A percentile compares a stretch with the other conserved stretches of the same genome.
phyloP scores from a whole-genome alignment of 441 rosid species.

The Theobroma grandiflorum region DNA sequence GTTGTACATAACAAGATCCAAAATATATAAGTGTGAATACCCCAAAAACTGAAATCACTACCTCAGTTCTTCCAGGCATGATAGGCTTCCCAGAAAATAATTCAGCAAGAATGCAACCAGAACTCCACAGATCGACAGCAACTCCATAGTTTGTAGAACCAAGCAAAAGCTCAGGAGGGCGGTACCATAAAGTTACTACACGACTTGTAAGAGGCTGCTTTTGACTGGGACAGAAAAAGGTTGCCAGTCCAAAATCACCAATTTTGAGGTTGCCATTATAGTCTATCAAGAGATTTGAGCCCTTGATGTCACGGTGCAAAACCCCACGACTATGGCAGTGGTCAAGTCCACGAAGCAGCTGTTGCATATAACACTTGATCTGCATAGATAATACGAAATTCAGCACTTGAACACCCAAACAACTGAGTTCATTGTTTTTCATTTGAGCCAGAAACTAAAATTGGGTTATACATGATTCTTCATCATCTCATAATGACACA shows the following conservation, averaged over 20 bases:
- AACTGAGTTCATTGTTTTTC: not conserved
- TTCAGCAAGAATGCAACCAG: slow-evolving; percentile 93
- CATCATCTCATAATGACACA: not conserved
- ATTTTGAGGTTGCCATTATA: slow-evolving; percentile 80
- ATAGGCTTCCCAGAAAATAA: slow-evolving; percentile 86
- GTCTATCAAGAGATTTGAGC: slow-evolving; percentile 82
- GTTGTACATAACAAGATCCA: not conserved
- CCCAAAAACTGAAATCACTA: slow-evolving; percentile 30
- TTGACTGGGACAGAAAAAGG: slow-evolving; percentile 48
- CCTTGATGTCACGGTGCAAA: slow-evolving; percentile 85
- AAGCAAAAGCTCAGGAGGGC: slow-evolving; percentile 93
- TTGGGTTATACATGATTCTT: not conserved
- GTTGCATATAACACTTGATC: slow-evolving; percentile 72
- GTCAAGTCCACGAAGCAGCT: slow-evolving; percentile 59
- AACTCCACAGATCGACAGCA: slow-evolving; percentile 87
- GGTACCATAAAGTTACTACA: slow-evolving; percentile 89
- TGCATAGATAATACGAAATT: slow-evolving; percentile 54
- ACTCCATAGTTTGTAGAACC: slow-evolving; percentile 87
- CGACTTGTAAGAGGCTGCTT: slow-evolving; percentile 92
- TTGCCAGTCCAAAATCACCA: slow-evolving; percentile 92
- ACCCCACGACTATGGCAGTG: slow-evolving; percentile 69
- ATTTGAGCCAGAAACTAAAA: not conserved
- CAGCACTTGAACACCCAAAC: slow-evolving; percentile 8
- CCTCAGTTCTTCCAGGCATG: slow-evolving; percentile 97
- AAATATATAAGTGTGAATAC: not conserved